Evolutionary conservation across 1,284 basidiomycete species (phyloP), one percentile per base, ranked within the genome.

Genomic region (Gomphus bonarii): DNA sequence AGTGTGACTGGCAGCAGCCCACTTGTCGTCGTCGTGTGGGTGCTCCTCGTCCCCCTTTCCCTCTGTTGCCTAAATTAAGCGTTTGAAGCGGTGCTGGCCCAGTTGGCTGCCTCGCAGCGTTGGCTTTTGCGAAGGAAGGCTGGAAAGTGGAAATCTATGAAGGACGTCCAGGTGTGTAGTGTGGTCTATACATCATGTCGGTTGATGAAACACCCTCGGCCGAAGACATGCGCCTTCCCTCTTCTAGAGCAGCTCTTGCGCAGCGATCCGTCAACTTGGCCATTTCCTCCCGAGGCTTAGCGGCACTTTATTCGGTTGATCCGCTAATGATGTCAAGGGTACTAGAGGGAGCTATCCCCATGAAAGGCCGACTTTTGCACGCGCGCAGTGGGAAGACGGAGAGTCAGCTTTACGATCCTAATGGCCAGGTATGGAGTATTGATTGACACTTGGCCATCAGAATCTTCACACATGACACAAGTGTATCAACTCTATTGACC

Each of bases 291-390:
- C 84, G 95, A 55, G 95, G 95, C 60, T 85, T 98, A 58, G 81
- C 86, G 62, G 95, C 95, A 35, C 75, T 98, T 46, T 77, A 85
- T 64, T 81, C 84, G 53, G 82, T 98, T 63, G 85, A 92, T 70
- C 77, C 86, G 28, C 79, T 77, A 38, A 77, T 88, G 52, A 84
- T 88, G 28, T 78, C 84, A 60, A 76, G 84, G 57, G 88, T 97
- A 64, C 72, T 97, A 62, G 71, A 83, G 61, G 79, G 85, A 47
- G 85, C 86, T 30, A 93, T 98, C 69, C 94, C 95, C 61, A 97
- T 99, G 93, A 83, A 81, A 61, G 93, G 90, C 33, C 79, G 97
- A 55, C 97, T 98, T 92, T 94, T 99, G 63, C 95, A 99, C 73
- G 82, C 84, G 67, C 66, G 70, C 58, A 73, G 80, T 63, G 88